phyloP scores from a whole-genome alignment of 768 basidiomycete species.

The Lactarius hengduanensis region DNA sequence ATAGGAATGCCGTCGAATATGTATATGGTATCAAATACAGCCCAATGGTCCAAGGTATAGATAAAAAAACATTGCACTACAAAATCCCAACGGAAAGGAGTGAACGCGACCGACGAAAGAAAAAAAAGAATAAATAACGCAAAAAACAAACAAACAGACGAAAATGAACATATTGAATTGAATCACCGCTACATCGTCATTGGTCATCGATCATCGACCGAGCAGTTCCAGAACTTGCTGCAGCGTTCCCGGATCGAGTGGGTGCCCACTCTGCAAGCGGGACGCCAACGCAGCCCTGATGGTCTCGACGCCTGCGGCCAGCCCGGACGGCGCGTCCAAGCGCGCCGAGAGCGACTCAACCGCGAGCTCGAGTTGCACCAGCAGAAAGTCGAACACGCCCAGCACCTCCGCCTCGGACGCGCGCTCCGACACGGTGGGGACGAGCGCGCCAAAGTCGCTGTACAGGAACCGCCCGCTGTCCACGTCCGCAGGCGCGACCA shows the following conservation, averaged over 20 bases:
- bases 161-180: not conserved
- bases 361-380: conserved; percentile 75
- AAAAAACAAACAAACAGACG: conserved; percentile 3
- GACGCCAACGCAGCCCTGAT: conserved; percentile 16
- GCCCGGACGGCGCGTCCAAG: conserved; percentile 7
- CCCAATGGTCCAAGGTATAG: conserved; percentile 28
- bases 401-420: conserved; percentile 72
- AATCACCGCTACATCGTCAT: not conserved
- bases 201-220: not conserved
- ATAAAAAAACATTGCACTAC: conserved; percentile 19
- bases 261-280: conserved; percentile 14
- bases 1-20: conserved; percentile 18
- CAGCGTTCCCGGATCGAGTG: conserved; percentile 22
- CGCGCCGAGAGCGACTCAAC: conserved; percentile 17
- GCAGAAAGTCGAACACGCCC: conserved; percentile 71
- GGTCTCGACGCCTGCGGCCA: conserved; percentile 2
- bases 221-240: conserved; percentile 25
- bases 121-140: conserved; percentile 20
- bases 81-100: conserved; percentile 15
- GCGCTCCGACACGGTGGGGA: conserved; percentile 69
- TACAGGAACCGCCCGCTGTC: conserved; percentile 16
- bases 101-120: not conserved
- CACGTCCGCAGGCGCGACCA: conserved; percentile 29
- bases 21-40: conserved; percentile 26
- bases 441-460: conserved; percentile 52